Percentiles rank a stretch among this genome's conserved stretches.
These are phyloP conservation scores for Penicillium dipodomyicola DNA, from an alignment of 495 filamentous ascomycete species.

Conservation along the genomic window DNA sequence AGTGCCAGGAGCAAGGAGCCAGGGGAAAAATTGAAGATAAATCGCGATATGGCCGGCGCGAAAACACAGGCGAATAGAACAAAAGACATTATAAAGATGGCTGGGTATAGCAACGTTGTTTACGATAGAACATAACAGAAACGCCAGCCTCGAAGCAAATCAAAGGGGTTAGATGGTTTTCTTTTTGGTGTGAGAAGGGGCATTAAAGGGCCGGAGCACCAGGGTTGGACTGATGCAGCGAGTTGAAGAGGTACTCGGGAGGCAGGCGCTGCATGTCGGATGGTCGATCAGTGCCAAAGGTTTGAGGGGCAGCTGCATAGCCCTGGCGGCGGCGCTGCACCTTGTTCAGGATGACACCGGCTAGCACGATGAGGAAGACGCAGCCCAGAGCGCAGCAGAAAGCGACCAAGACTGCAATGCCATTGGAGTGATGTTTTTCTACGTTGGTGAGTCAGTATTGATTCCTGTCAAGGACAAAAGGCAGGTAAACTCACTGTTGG, in stretches of 20 bases:
- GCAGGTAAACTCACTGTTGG: slow-evolving; percentile 43
- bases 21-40: not conserved
- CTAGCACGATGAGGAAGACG: slow-evolving; percentile 83
- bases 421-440: slow-evolving; percentile 67
- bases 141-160: slow-evolving; percentile 33
- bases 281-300: slow-evolving; percentile 65
- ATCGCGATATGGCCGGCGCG: slow-evolving; percentile 22
- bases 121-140: slow-evolving; percentile 27
- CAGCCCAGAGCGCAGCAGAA: slow-evolving; percentile 84
- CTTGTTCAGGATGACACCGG: slow-evolving; percentile 79
- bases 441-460: slow-evolving; percentile 23
- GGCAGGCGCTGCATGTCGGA: slow-evolving; percentile 77
- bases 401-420: slow-evolving; percentile 87
- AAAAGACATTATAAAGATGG: slow-evolving; percentile 39
- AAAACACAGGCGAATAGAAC: slow-evolving; percentile 18
- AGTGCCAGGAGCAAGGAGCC: slow-evolving; percentile 2
- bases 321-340: slow-evolving; percentile 82
- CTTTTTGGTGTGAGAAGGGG: slow-evolving; percentile 14
- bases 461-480: slow-evolving; percentile 10
- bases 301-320: slow-evolving; percentile 76
- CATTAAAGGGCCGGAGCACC: slow-evolving; percentile 40
- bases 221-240: slow-evolving; percentile 42
- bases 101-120: slow-evolving; percentile 35
- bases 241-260: slow-evolving; percentile 73
- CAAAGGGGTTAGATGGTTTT: slow-evolving; percentile 15